These are phyloP conservation scores for Coemansia sp. DNA, from an alignment of 192 early-diverging fungal genomes.

Conservation along the genomic window DNA sequence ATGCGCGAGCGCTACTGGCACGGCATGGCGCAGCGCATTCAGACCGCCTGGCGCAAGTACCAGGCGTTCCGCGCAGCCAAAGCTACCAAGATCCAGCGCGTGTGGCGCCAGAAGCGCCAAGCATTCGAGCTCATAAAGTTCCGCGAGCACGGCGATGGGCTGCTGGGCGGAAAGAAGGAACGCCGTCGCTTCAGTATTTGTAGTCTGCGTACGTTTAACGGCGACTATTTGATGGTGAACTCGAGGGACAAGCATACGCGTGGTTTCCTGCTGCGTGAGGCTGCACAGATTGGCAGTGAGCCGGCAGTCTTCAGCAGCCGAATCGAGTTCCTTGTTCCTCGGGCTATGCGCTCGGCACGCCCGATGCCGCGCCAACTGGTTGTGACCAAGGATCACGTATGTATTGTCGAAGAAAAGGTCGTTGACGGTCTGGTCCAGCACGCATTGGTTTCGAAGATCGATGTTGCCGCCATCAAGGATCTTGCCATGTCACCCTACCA, in stretches of 20 bases:
- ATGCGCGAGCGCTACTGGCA: slow-evolving; percentile 96
- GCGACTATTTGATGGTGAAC: slow-evolving; percentile 84
- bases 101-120: slow-evolving; percentile 76
- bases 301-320: slow-evolving; percentile 61
- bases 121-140: slow-evolving; percentile 86
- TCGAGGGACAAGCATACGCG: slow-evolving; percentile 15
- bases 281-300: slow-evolving; percentile 50
- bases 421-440: slow-evolving; percentile 57
- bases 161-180: slow-evolving; percentile 89
- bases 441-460: slow-evolving; percentile 57
- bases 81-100: slow-evolving; percentile 73
- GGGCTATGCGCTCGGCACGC: slow-evolving; percentile 70
- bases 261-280: slow-evolving; percentile 41
- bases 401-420: slow-evolving; percentile 60
- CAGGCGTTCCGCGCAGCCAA: slow-evolving; percentile 64
- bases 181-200: slow-evolving; percentile 83
- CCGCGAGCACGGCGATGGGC: slow-evolving; percentile 90
- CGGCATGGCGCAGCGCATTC: slow-evolving; percentile 90
- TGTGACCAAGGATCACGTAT: slow-evolving; percentile 62
- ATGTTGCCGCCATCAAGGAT: slow-evolving; percentile 57
- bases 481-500: slow-evolving; percentile 68
- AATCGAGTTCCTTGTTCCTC: slow-evolving; percentile 65
- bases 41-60: slow-evolving; percentile 83
- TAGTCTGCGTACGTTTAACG: slow-evolving; percentile 80
- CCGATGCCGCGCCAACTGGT: slow-evolving; percentile 72